phyloP scores from a whole-genome alignment of 768 basidiomycete genomes.

The Boletus rufocinnamomeus region DNA sequence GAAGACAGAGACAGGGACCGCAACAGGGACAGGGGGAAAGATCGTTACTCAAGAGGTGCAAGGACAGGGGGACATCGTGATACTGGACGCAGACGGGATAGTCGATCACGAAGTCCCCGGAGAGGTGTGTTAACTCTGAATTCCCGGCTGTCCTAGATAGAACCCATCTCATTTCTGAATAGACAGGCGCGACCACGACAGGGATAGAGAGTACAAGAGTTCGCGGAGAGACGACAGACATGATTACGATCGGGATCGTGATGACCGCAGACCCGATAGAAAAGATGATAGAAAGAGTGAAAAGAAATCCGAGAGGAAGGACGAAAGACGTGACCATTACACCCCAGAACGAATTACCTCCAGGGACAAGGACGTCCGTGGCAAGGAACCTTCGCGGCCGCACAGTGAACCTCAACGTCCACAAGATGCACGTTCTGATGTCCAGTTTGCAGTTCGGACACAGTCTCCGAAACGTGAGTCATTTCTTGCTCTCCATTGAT shows the following conservation, averaged over 20 bases:
- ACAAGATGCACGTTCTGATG: constrained; percentile 23
- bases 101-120: constrained; percentile 43
- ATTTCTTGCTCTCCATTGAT: not conserved
- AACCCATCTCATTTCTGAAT: constrained; percentile 6
- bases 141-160: not conserved
- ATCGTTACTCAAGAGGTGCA: constrained; percentile 45
- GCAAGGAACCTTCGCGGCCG: constrained; percentile 23
- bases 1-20: constrained; percentile 34
- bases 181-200: constrained; percentile 40
- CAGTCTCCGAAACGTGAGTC: constrained; percentile 20
- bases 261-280: constrained; percentile 34
- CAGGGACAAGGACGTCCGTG: constrained; percentile 29
- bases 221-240: constrained; percentile 37
- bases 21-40: constrained; percentile 40
- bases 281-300: constrained; percentile 35
- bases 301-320: constrained; percentile 36
- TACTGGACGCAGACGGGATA: constrained; percentile 36
- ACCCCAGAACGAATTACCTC: constrained; percentile 39
- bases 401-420: constrained; percentile 26
- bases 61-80: constrained; percentile 37
- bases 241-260: constrained; percentile 35
- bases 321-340: constrained; percentile 44
- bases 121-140: constrained; percentile 28
- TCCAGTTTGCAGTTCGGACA: constrained; percentile 9
- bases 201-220: constrained; percentile 42